A percentile compares a stretch with the other conserved stretches of the same genome.
These are phyloP conservation scores for Alternaria panax DNA, from an alignment of 2,329 filamentous ascomycete genomes.

Conservation along the genomic window DNA sequence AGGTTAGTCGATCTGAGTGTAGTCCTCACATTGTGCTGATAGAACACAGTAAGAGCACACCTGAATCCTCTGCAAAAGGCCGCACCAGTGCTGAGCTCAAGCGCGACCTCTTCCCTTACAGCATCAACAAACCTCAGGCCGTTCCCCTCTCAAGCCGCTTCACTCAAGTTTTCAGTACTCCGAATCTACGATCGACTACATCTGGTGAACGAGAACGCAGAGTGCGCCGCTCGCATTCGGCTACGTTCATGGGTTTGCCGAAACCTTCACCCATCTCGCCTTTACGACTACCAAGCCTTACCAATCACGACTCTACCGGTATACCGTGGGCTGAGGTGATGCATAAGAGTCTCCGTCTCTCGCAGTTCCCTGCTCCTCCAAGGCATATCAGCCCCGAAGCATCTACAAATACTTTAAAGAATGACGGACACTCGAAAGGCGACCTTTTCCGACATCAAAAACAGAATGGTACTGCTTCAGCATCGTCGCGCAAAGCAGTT, in stretches of 20 bases:
- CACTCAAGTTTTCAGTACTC: constrained; percentile 40
- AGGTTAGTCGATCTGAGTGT: constrained; percentile 27
- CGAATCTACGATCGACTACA: constrained; percentile 35
- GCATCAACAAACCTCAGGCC: constrained; percentile 25
- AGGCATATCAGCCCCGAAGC: constrained; percentile 18
- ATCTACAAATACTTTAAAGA: constrained; percentile 17
- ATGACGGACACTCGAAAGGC: not conserved
- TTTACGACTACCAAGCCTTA: constrained; percentile 41
- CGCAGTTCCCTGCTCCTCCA: constrained; percentile 34
- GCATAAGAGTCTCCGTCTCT: constrained; percentile 41
- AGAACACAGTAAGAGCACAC: constrained; percentile 34
- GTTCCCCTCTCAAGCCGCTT: constrained; percentile 29
- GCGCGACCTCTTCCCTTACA: constrained; percentile 29
- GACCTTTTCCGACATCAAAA: not conserved
- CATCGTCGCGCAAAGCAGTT: not conserved
- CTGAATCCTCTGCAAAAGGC: constrained; percentile 31
- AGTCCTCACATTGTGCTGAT: constrained; percentile 13
- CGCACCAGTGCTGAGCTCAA: constrained; percentile 16
- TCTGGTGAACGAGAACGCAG: constrained; percentile 24
- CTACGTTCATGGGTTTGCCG: constrained; percentile 35
- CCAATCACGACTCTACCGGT: constrained; percentile 28
- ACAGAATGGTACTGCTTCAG: not conserved
- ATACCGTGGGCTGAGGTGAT: constrained; percentile 40
- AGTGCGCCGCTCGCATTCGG: constrained; percentile 43
- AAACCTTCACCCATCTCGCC: constrained; percentile 31